Base-by-base conservation (phyloP, 169 alveolate genomes). In the Plasmodium relictum region DNA sequence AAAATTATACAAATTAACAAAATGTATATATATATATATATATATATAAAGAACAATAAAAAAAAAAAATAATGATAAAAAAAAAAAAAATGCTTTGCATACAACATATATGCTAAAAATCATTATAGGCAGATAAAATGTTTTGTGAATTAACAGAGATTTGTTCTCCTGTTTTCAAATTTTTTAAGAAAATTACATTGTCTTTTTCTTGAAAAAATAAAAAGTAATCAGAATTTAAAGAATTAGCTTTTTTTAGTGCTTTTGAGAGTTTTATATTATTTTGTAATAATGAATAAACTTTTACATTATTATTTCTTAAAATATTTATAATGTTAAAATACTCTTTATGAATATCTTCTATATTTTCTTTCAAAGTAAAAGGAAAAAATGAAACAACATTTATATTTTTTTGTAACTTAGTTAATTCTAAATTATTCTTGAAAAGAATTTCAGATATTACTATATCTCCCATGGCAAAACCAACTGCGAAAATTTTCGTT, bases 381-480 rank as follows among this genome's bases (percentile, higher is more conserved):
- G 91, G 91, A 41, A 52, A 68, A 16, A 54, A 83, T 22, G 85
- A 68, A n/a, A 83, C 85, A 12, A 83, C 61, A 37, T 83, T 39
- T n/a, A 83, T 71, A 66, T 72, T 52, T 6, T 54, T 72, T 14
- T 22, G 39, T 22, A 52, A 14, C 6, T 72, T 61, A 16, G 39
- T 9, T 16, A 20, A 3, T 10, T 39, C 20, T 5, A 8, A 6
- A 2, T 41, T 48, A 20, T 16, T 68, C 12, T 72, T 59, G 42
- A 83, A 83, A 1, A 83, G 54, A 37, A 83, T 54, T 24, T 83
- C 91, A 10, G 91, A 31, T 26, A 83, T 83, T 20, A 83, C 91
- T n/a, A 83, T 73, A 59, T 83, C 91, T 1, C 91, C 91, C 91
- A 83, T 83, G 2, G 80, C 91, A 54, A 68, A 83, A 0, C 91